Evolutionary conservation across 208 protist genomes (phyloP).

Genomic region (Acanthamoeba sp.): DNA sequence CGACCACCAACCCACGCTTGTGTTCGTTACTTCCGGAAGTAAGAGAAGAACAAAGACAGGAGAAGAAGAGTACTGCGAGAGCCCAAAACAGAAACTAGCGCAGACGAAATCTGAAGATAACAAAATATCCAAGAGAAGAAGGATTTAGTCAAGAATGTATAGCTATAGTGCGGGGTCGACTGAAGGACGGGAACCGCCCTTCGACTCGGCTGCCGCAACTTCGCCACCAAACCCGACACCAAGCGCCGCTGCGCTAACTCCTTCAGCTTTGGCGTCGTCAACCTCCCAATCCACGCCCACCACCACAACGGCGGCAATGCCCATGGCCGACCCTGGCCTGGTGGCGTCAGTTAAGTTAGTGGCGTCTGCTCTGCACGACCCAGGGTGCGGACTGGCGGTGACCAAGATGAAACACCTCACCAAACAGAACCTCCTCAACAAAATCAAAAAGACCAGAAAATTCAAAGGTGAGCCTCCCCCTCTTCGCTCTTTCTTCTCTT

Average conservation of each 20-base stretch:
- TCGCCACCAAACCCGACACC: too few relatives aligned
- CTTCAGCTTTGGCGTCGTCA: background rate
- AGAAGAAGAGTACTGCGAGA: background rate
- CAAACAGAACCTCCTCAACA: background rate
- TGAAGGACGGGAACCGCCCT: background rate
- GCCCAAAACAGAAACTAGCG: too few relatives aligned
- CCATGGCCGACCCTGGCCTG: background rate
- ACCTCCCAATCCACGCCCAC: background rate
- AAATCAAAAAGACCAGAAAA: conserved; percentile 31
- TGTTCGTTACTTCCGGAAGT: background rate
- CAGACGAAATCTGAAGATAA: background rate
- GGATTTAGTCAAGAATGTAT: background rate
- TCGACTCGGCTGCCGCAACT: background rate
- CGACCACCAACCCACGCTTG: background rate
- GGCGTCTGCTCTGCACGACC: conserved; percentile 1
- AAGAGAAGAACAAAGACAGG: background rate
- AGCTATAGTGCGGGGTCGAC: background rate
- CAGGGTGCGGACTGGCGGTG: background rate
- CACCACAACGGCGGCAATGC: conserved; percentile 10
- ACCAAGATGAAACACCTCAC: background rate
- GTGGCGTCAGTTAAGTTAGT: background rate
- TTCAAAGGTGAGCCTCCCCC: background rate
- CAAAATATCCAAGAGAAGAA: too few relatives aligned
- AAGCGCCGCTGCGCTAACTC: background rate
- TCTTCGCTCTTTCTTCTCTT: background rate